A percentile compares a stretch with the other conserved stretches of the same genome.
These are phyloP conservation scores for Akebia trifoliata DNA, from an alignment of 164 flowering plant genomes.

Conservation along the genomic window DNA sequence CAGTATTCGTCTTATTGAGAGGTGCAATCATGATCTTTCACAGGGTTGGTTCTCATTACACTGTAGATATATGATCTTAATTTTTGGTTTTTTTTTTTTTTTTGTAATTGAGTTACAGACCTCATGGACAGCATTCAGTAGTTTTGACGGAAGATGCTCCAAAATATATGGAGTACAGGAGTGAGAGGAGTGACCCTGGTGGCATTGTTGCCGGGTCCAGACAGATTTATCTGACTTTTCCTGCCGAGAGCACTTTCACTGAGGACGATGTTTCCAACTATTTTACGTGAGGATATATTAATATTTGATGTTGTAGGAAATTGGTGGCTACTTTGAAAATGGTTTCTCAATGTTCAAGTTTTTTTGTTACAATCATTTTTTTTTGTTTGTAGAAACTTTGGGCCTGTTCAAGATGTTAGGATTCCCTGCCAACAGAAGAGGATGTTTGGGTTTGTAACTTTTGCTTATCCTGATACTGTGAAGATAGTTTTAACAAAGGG, in stretches of 20 bases:
- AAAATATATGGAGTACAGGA: slow-evolving; percentile 45
- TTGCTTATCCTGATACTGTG: slow-evolving; percentile 66
- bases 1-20: slow-evolving; percentile 68
- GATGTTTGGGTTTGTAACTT: slow-evolving; percentile 97
- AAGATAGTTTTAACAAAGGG: slow-evolving; percentile 56
- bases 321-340: background rate
- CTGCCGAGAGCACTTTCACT: slow-evolving; percentile 82
- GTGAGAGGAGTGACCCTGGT: slow-evolving; percentile 64
- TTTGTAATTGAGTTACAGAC: slow-evolving; percentile 44
- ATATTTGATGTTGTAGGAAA: background rate
- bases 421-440: slow-evolving; percentile 88
- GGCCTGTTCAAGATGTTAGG: slow-evolving; percentile 93
- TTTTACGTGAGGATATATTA: slow-evolving; percentile 55
- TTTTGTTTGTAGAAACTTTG: slow-evolving; percentile 61
- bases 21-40: slow-evolving; percentile 30
- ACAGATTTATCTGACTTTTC: slow-evolving; percentile 92
- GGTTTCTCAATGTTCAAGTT: background rate
- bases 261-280: slow-evolving; percentile 87
- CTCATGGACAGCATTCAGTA: slow-evolving; percentile 89
- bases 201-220: slow-evolving; percentile 63
- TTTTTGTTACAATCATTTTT: too few relatives aligned
- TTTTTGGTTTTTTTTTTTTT: too few relatives aligned
- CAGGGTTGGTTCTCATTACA: background rate
- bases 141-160: slow-evolving; percentile 76
- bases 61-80: too few relatives aligned